phyloP scores from a whole-genome alignment of 345 rosid genomes.

The Rubroshorea leprosula region DNA sequence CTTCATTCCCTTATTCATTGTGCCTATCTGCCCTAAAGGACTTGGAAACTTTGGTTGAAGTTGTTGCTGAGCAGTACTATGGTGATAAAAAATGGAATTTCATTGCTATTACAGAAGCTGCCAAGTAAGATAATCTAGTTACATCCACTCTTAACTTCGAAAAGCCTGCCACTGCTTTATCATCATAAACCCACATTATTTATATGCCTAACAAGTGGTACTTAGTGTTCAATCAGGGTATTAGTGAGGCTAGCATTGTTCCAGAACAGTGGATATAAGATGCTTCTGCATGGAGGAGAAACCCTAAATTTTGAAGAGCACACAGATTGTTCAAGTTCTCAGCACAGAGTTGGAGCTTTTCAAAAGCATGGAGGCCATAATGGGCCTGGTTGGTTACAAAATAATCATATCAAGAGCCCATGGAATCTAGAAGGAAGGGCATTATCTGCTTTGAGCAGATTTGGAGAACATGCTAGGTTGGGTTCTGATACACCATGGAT shows the following conservation, averaged over 20 bases:
- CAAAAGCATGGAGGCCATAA: slow-evolving; percentile 22
- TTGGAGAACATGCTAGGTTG: slow-evolving; percentile 71
- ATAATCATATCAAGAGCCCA: slow-evolving; percentile 29
- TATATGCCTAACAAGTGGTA: slow-evolving; percentile 13
- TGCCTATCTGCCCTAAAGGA: slow-evolving; percentile 78
- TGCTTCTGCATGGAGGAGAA: slow-evolving; percentile 93
- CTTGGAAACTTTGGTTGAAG: slow-evolving; percentile 87
- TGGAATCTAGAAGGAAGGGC: slow-evolving; percentile 82
- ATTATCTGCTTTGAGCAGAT: slow-evolving; percentile 63
- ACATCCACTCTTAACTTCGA: too few species aligned
- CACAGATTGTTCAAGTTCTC: slow-evolving; percentile 30
- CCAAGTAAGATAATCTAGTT: slow-evolving; percentile 59
- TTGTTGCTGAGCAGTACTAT: slow-evolving; percentile 70
- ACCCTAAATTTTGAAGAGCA: slow-evolving; percentile 54
- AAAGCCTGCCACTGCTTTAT: too few species aligned
- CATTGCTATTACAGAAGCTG: slow-evolving; percentile 74
- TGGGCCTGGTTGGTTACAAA: slow-evolving; percentile 23
- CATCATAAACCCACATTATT: background rate
- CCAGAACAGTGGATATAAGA: slow-evolving; percentile 68
- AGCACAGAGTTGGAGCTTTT: slow-evolving; percentile 23
- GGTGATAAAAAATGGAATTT: slow-evolving; percentile 88
- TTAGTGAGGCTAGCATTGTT: slow-evolving; percentile 63
- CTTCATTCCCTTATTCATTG: slow-evolving; percentile 60
- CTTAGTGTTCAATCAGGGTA: slow-evolving; percentile 45
- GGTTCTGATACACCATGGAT: slow-evolving; percentile 47